Evolutionary conservation across 495 filamentous ascomycete species (phyloP).

Genomic region (Gamarada debralockiae): DNA sequence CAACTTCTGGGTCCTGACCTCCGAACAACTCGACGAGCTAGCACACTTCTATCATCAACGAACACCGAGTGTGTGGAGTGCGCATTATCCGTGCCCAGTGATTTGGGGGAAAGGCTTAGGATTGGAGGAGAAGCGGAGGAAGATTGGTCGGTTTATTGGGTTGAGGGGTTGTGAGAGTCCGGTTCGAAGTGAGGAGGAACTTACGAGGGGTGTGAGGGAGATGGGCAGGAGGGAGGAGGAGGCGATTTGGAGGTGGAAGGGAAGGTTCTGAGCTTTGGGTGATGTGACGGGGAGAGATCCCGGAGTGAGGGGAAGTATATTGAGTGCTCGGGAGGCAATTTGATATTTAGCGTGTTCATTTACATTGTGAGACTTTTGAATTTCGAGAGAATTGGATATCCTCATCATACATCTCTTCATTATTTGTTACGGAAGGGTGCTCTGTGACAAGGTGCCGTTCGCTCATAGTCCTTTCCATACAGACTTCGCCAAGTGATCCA

Average conservation of each 20-base stretch:
- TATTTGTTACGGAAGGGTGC: neutral
- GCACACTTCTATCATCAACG: conserved; percentile 75
- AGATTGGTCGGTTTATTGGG: conserved; percentile 67
- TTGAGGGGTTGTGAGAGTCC: conserved; percentile 57
- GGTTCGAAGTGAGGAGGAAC: conserved; percentile 23
- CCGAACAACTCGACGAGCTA: conserved; percentile 63
- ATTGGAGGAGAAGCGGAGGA: conserved; percentile 52
- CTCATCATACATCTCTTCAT: neutral
- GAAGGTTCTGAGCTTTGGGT: conserved; percentile 24
- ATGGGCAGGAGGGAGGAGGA: conserved; percentile 30
- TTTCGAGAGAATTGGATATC: too few relatives aligned
- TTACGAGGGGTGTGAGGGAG: conserved; percentile 30
- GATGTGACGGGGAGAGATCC: too few relatives aligned
- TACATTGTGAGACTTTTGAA: too few relatives aligned
- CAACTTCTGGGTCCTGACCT: conserved; percentile 71
- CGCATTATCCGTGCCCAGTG: conserved; percentile 60
- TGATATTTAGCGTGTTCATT: too few relatives aligned
- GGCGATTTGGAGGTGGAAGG: conserved; percentile 36
- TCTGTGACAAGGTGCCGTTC: neutral
- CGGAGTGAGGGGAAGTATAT: too few relatives aligned
- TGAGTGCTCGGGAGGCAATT: too few relatives aligned
- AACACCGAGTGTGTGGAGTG: conserved; percentile 47
- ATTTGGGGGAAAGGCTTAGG: conserved; percentile 15
- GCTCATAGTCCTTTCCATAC: conserved; percentile 25
- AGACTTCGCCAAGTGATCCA: conserved; percentile 84